phyloP scores from a whole-genome alignment of 2,329 filamentous ascomycete species.

The Ophiognomonia clavigignenti-juglandacearum region DNA sequence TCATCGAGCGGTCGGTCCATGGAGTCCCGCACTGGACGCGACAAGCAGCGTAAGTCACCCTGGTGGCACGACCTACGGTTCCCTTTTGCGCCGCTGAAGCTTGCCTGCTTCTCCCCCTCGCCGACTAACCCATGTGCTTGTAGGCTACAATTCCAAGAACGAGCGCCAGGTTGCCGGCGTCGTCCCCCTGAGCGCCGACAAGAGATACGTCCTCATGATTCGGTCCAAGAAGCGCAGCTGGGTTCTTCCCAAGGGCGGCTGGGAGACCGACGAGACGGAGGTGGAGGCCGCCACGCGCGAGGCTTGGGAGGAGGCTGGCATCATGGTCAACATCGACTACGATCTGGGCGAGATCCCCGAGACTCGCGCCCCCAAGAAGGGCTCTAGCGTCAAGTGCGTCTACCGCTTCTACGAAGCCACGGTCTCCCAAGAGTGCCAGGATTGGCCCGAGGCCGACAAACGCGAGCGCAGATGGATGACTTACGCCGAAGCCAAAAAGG shows the following conservation, averaged over 20 bases:
- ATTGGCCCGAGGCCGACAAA: conserved; percentile 95
- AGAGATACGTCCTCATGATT: conserved; percentile 84
- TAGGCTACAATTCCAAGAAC: conserved; percentile 88
- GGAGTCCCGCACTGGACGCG: conserved; percentile 71
- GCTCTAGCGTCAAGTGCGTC: conserved; percentile 58
- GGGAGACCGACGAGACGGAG: conserved; percentile 91
- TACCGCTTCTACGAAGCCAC: conserved; percentile 84
- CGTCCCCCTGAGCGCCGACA: conserved; percentile 82
- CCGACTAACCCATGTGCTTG: conserved; percentile 33
- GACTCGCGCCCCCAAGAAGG: conserved; percentile 71
- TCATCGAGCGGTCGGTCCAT: too few species aligned
- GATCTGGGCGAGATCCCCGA: conserved; percentile 86
- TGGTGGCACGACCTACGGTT: conserved; percentile 19
- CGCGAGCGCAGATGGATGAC: conserved; percentile 86
- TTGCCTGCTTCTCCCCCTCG: conserved; percentile 18
- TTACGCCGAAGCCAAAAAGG: conserved; percentile 74
- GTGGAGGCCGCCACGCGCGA: conserved; percentile 81
- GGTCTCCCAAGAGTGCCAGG: conserved; percentile 77
- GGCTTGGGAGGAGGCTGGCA: conserved; percentile 97
- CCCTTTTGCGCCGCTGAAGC: conserved; percentile 15
- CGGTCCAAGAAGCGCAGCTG: conserved; percentile 89
- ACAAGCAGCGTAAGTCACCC: conserved; percentile 72
- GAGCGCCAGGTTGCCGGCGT: conserved; percentile 94
- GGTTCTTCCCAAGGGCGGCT: conserved; percentile 96
- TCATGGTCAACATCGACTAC: conserved; percentile 76